Conservation (phyloP, 1,139 yeast genomes). For the Torulaspora globosa region DNA sequence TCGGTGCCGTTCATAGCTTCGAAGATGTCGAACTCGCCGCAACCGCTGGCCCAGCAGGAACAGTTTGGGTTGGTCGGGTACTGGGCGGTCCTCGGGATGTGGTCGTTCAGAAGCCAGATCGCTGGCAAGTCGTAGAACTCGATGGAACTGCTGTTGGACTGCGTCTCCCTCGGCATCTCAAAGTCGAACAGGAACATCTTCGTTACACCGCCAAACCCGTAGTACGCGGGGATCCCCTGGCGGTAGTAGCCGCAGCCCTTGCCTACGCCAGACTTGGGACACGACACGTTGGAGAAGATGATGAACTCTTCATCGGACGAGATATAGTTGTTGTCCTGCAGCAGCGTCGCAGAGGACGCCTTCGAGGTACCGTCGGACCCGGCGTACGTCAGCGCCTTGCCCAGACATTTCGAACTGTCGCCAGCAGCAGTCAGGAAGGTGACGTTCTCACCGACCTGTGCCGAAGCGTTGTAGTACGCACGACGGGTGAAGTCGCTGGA, state of each 20-base stretch:
- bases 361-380: slow-evolving; percentile 43
- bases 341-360: slow-evolving; percentile 46
- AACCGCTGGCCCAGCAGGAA: slow-evolving; percentile 73
- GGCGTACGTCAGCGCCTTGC: slow-evolving; percentile 57
- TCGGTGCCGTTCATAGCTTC: slow-evolving; percentile 59
- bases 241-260: slow-evolving; percentile 68
- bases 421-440: slow-evolving; percentile 60
- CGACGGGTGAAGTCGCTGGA: slow-evolving; percentile 44
- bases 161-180: slow-evolving; percentile 52
- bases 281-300: slow-evolving; percentile 53
- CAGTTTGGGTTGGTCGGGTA: slow-evolving; percentile 59
- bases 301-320: slow-evolving; percentile 55
- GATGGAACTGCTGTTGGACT: slow-evolving; percentile 38
- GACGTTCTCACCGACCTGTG: slow-evolving; percentile 49
- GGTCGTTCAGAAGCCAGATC: slow-evolving; percentile 68
- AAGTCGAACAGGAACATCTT: slow-evolving; percentile 74
- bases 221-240: slow-evolving; percentile 66
- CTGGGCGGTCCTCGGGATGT: slow-evolving; percentile 76
- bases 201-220: slow-evolving; percentile 61
- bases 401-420: slow-evolving; percentile 53
- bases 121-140: slow-evolving; percentile 62
- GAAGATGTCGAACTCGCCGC: slow-evolving; percentile 80
- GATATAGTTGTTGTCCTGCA: slow-evolving; percentile 48
- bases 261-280: slow-evolving; percentile 44
- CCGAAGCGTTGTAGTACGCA: slow-evolving; percentile 38